These are phyloP conservation scores for Pseudogymnoascus sp. DNA, from an alignment of 2,329 filamentous ascomycete species.

Conservation along the genomic window DNA sequence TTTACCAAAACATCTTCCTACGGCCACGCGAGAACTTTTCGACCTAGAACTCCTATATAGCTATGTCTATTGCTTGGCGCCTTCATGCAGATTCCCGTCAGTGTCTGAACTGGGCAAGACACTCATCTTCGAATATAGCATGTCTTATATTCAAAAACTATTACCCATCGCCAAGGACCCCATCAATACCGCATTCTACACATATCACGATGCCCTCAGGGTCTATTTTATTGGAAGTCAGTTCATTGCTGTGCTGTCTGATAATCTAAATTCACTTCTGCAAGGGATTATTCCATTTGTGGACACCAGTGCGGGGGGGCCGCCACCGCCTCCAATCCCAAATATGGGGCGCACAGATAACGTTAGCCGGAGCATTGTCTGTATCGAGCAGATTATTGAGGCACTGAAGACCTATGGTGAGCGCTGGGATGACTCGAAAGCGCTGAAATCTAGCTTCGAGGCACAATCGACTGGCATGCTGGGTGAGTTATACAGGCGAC, in stretches of 20 bases:
- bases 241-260: constrained; percentile 52
- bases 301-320: constrained; percentile 29
- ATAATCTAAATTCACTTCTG: constrained; percentile 49
- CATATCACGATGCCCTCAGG: constrained; percentile 80
- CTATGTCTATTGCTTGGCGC: constrained; percentile 81
- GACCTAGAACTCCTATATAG: constrained; percentile 86
- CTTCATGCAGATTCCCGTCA: constrained; percentile 63
- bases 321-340: constrained; percentile 44
- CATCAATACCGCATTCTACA: constrained; percentile 60
- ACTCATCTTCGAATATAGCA: constrained; percentile 78
- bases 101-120: constrained; percentile 70
- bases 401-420: constrained; percentile 50
- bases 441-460: constrained; percentile 48
- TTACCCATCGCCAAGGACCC: constrained; percentile 56
- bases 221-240: constrained; percentile 68
- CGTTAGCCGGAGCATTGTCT: constrained; percentile 47
- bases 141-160: constrained; percentile 72
- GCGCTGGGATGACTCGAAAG: constrained; percentile 50
- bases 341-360: constrained; percentile 40
- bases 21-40: constrained; percentile 66
- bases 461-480: constrained; percentile 11
- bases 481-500: background rate
- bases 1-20: constrained; percentile 59
- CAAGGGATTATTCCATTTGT: constrained; percentile 29
- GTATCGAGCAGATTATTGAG: constrained; percentile 45